Base-by-base conservation (phyloP, 2,329 filamentous ascomycete genomes). In the Aspergillus nomiae region DNA sequence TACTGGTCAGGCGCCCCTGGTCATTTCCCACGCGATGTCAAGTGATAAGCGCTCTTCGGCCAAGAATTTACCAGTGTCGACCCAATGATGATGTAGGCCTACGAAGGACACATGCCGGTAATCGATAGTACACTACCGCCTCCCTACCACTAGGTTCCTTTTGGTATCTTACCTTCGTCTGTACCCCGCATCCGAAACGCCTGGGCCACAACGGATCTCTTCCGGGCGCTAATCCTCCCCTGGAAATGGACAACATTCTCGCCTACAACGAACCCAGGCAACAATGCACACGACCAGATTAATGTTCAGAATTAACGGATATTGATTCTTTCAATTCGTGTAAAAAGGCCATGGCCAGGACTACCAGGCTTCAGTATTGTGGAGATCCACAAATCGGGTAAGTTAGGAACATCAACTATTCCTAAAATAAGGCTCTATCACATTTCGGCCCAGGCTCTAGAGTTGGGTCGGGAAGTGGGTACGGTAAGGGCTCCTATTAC, bases 181-280 rank as follows among this genome's bases (percentile, higher is more conserved):
- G 59, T 70, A 67, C 68, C 68, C 68, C 68, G 67, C 68, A 70
- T 70, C 68, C 67, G 67, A 58, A 32, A 61, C 63, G 60, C 62
- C 64, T 65, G 67, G 67, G 55, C 65, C 67, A 70, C 68, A 48
- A 61, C 64, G 68, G 68, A 66, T 64, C 62, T 67, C 66, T 62
- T 66, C 67, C 68, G 63, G 54, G 54, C 46, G 46, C 53, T 48
- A 43, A 32, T 62, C 50, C 56, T 62, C 34, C 51, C 21, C n/a
- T 57, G 56, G 55, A 11, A 55, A 38, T 10, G 21, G 32, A 26
- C 32, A 55, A 55, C 32, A 26, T 16, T 55, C 32, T 12, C n/a
- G 30, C 36, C 54, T 16, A 26, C 34, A 38, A 38, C 16, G 14
- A 55, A 55, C 21, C 21, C 51, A 26, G 51, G 51, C n/a, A 55